Evolutionary conservation across 768 basidiomycete species (phyloP).

Genomic region (Lentinula lateritia): DNA sequence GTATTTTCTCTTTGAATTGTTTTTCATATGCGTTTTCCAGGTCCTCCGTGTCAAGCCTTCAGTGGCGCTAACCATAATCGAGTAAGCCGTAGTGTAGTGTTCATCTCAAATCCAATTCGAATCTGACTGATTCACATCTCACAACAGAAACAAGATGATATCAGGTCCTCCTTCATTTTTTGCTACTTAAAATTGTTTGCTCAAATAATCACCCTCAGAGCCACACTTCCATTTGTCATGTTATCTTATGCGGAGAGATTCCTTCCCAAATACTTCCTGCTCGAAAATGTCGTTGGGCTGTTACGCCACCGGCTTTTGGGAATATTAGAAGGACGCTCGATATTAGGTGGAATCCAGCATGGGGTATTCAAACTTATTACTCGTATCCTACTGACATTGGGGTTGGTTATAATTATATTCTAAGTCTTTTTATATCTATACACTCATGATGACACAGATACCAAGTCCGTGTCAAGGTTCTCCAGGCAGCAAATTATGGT

Average conservation of each 20-base stretch:
- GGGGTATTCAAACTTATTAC: conserved; percentile 67
- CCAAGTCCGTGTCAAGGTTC: conserved; percentile 57
- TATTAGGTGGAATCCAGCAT: conserved; percentile 36
- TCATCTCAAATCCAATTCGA: not conserved
- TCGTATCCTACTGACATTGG: conserved; percentile 53
- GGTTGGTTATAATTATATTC: conserved; percentile 33
- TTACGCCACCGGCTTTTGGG: conserved; percentile 44
- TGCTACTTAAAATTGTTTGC: not conserved
- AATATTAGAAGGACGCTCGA: conserved; percentile 19
- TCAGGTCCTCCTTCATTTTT: conserved; percentile 34
- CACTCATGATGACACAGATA: conserved; percentile 35
- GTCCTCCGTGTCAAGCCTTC: conserved; percentile 76
- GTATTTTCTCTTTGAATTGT: not conserved
- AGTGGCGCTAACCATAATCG: conserved; percentile 58
- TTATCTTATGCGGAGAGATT: conserved; percentile 65
- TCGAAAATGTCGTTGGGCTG: conserved; percentile 71
- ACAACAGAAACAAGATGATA: conserved; percentile 50
- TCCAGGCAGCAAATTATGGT: conserved; percentile 71
- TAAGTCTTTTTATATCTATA: not conserved
- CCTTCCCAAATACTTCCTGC: conserved; percentile 53
- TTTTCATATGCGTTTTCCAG: conserved; percentile 24
- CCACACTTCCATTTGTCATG: conserved; percentile 65
- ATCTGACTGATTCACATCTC: not conserved
- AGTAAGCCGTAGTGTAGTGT: conserved; percentile 25
- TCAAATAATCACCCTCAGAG: conserved; percentile 27